Base-by-base conservation (phyloP, 2,329 filamentous ascomycete genomes). In the Monascus ruber region DNA sequence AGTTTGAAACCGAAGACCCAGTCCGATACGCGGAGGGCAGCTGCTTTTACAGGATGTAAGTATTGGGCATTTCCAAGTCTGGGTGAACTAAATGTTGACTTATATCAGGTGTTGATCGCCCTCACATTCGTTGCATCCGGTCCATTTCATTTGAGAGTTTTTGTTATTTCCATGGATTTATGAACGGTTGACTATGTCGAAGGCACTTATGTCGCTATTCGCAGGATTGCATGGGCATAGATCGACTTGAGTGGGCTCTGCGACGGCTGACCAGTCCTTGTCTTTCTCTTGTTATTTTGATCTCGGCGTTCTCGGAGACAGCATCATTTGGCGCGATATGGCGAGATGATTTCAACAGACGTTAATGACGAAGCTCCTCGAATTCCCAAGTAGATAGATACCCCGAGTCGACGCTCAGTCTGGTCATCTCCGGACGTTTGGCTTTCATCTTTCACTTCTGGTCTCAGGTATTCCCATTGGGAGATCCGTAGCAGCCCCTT, bases 11-110 rank as follows among this genome's bases (percentile, higher is more conserved):
- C 3, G 66, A 78, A 25, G 88, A 96, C 59, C 64, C 68, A 27
- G 82, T 73, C 46, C 77, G 91, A 50, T 67, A 71, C 43, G 77
- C 79, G 4, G 64, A 79, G 56, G 89, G 87, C 40, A 61, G 68
- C 46, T 85, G 82, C 63, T 72, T 79, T 51, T 98, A 95, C 73
- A 89, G 82, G 61, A 81, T 81, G 68, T 68, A 51, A 53, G 63
- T 45, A 7, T 36, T 10, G 17, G 8, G 31, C 27, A 17, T 33
- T 34, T 34, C 37, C 17, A 36, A 31, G 24, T 5, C 11, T 37
- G 34, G 10, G 24, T 28, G 2, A 17, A 17, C 27, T 26, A 44
- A 46, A 40, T 48, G 46, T 54, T 62, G 47, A 62, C 44, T 41
- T 37, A 27, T 26, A 17, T 5, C 27, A 60, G 56, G 56, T 60